Conservation (phyloP, 352 stramenopile species). For the Globisporangium carolinianum region DNA sequence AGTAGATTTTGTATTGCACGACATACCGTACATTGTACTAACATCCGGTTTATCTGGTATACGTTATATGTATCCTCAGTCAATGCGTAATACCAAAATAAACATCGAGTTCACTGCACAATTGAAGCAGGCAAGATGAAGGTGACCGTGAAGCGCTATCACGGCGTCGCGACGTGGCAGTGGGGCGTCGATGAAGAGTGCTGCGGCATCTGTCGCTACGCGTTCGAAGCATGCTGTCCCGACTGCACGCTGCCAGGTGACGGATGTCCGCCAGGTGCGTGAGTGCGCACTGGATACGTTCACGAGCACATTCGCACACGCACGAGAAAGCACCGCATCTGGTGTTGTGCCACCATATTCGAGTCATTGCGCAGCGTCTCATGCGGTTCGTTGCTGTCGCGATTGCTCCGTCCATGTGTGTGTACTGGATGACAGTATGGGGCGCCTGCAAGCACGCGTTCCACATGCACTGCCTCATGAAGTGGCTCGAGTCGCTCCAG, state of each 20-base stretch:
- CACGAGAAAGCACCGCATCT: background rate
- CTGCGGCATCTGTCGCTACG: conserved; percentile 83
- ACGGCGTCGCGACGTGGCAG: conserved; percentile 86
- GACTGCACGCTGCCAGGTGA: conserved; percentile 74
- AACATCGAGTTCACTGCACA: no score
- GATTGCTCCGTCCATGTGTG: background rate
- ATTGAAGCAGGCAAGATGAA: conserved; percentile 35
- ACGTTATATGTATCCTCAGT: no score
- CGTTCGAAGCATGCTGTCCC: conserved; percentile 78
- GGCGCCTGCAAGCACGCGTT: conserved; percentile 88
- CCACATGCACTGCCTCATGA: conserved; percentile 92
- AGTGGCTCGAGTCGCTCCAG: conserved; percentile 87
- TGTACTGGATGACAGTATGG: conserved; percentile 45
- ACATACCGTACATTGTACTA: no score
- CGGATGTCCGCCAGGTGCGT: conserved; percentile 72
- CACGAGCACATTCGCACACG: background rate
- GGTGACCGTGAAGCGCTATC: conserved; percentile 81
- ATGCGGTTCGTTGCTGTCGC: no score
- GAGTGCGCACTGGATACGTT: background rate
- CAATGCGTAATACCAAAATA: no score
- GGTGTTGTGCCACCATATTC: background rate
- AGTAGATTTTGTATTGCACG: no score
- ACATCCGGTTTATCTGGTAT: no score
- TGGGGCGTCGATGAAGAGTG: conserved; percentile 91
- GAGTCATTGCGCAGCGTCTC: no score